Base-by-base conservation (phyloP, 1,284 basidiomycete species). In the Ganoderma meredithae region DNA sequence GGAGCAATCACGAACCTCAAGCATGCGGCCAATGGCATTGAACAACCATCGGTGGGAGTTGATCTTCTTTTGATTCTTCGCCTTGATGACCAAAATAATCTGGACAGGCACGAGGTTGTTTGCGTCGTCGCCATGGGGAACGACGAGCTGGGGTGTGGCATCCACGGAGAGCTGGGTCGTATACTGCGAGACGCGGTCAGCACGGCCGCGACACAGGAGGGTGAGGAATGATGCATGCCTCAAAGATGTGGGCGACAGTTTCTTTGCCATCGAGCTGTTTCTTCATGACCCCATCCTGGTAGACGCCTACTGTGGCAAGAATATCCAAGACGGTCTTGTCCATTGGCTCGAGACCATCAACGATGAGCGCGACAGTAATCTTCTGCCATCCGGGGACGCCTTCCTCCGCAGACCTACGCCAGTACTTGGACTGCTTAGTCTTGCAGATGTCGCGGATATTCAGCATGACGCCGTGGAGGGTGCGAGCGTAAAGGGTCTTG, bases 371-470 rank as follows among this genome's bases (percentile, higher is more conserved):
- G 17, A 99, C 97, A 7, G 90, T 91, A 75, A 99, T 98, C 74
- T 89, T 91, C 80, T 98, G 95, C 97, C 97, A 99, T 19, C 86
- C 93, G 36, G 95, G 94, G 64, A 88, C 84, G 63, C 95, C 97
- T 75, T 96, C 95, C 81, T 98, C 96, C 0, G 94, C 89, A 66
- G 86, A 87, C 63, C 88, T 85, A 59, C 92, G 87, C 96, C 92
- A 98, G 83, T 95, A 99, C 79, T 97, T 97, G 70, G 95, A 97
- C 76, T 92, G 90, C 79, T 97, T 97, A 60, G 95, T 96, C 83
- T 95, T 97, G 88, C 96, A 98, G 73, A 99, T 99, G 76, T 99
- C 97, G 74, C 97, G 94, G 72, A 99, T 97, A 81, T 99, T 99
- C 74, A 97, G 82, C 96, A 99, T 98, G 77, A 99, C 93, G 71